Percentiles rank a stretch among this genome's conserved stretches.
phyloP scores from a whole-genome alignment of 306 rosid genomes.

The Inga laurina region DNA sequence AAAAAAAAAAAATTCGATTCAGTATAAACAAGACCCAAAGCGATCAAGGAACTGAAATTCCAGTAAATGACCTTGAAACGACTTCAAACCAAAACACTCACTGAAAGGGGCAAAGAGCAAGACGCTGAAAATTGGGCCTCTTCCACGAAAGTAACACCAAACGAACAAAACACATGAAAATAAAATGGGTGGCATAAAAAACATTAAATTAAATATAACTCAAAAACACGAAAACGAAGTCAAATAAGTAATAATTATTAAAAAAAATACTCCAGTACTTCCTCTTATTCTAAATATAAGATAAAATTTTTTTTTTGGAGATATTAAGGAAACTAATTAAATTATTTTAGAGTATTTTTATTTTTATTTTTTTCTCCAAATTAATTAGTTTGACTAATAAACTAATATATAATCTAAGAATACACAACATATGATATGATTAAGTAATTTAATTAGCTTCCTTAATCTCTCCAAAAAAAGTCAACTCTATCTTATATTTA shows the following conservation, averaged over 20 bases:
- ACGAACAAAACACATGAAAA: background rate
- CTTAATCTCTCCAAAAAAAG: no score
- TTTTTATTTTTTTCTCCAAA: no score
- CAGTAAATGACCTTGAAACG: background rate
- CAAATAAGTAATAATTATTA: background rate
- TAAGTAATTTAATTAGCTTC: no score
- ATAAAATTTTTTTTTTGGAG: no score
- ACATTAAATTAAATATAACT: background rate
- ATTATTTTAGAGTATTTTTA: no score
- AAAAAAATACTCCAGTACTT: background rate
- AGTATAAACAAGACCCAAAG: background rate
- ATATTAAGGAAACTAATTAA: no score
- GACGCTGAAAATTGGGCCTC: background rate
- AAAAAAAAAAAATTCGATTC: background rate
- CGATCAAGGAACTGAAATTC: background rate
- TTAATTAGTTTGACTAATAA: no score
- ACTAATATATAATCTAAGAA: no score
- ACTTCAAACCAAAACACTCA: background rate
- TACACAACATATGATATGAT: no score
- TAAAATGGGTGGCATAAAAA: background rate
- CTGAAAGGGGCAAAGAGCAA: background rate
- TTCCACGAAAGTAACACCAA: background rate
- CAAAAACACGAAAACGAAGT: background rate
- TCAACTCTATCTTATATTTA: no score
- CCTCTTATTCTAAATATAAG: no score